phyloP scores from a whole-genome alignment of 2,329 filamentous ascomycete genomes.

The Zasmidium angulare region DNA sequence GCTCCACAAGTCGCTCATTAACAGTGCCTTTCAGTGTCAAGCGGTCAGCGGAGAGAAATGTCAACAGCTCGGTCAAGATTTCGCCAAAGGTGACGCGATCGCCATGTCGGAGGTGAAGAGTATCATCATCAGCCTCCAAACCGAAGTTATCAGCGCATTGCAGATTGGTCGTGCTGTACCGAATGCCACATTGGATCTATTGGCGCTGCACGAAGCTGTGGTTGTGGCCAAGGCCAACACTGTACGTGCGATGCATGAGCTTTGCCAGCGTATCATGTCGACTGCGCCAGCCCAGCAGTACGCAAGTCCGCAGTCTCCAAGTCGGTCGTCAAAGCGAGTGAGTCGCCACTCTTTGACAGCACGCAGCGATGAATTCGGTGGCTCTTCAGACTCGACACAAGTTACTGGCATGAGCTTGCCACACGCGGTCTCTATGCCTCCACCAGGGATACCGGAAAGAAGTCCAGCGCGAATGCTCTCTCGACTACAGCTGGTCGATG shows the following conservation, averaged over 20 bases:
- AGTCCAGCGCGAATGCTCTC: neutral
- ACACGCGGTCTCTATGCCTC: neutral
- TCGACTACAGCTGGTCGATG: neutral
- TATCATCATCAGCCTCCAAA: conserved; percentile 41
- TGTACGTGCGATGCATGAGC: conserved; percentile 31
- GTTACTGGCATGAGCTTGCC: neutral
- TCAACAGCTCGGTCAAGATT: conserved; percentile 37
- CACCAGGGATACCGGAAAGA: neutral
- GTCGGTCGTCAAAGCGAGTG: neutral
- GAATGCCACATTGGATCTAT: conserved; percentile 36
- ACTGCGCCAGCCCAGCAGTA: neutral
- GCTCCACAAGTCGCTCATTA: conserved; percentile 39
- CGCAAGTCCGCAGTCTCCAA: neutral
- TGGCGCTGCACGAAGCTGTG: conserved; percentile 38
- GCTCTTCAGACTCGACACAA: neutral
- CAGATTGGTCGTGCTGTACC: conserved; percentile 39
- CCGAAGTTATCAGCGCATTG: conserved; percentile 41
- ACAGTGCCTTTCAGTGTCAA: conserved; percentile 38
- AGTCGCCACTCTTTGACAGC: neutral
- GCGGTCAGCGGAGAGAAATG: conserved; percentile 36
- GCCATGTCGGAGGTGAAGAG: conserved; percentile 28
- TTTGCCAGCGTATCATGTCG: conserved; percentile 25
- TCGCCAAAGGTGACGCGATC: conserved; percentile 42
- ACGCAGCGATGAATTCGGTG: neutral
- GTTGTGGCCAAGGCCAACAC: conserved; percentile 15